Base-by-base conservation (phyloP, 352 stramenopile species). In the Peronosclerospora sorghi region DNA sequence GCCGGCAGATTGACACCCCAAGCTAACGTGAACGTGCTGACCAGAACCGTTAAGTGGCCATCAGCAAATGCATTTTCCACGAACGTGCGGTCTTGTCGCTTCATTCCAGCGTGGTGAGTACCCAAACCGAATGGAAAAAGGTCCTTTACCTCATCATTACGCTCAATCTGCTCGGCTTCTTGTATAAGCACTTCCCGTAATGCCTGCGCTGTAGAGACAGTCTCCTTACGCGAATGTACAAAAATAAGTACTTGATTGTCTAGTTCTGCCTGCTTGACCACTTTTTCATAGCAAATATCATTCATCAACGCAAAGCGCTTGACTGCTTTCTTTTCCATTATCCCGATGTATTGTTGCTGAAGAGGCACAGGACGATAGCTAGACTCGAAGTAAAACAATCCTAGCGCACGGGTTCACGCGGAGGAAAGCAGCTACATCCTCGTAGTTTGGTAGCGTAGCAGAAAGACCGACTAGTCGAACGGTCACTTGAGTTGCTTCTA, bases 1-100 rank as follows among this genome's bases (percentile, higher is more conserved):
- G 95, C 96, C 5, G 97, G 97, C 35, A 99, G 65, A 63, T 99
- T 99, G 15, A 99, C 96, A 67, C 97, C 97, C 97, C 97, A 99
- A 0, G 97, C 97, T 12, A 99, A 72, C 24, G 97, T 99, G 24
- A 96, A 96, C 5, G 97, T 99, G 34, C 86, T 98, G 40, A 97
- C 92, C 14, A 99, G 63, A 4, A 99, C 96, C 51, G 88, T 85
- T 48, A 98, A 85, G 48, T 99, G 95, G 12, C 96, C 94, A 49
- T 95, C 91, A 27, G 90, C 92, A 58, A 99, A 99, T 8, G 98
- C 73, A 39, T 99, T 97, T 68, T 99, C 97, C 2, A 99, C 96
- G 4, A 98, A 65, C 20, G 91, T 97, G 49, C 97, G 91, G 60
- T 99, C 95, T 30, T 87, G 76, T 37, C 96, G 84, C 36, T 88